Conservation (phyloP, 805 yeast species). For the Blastobotrys muscicola region DNA sequence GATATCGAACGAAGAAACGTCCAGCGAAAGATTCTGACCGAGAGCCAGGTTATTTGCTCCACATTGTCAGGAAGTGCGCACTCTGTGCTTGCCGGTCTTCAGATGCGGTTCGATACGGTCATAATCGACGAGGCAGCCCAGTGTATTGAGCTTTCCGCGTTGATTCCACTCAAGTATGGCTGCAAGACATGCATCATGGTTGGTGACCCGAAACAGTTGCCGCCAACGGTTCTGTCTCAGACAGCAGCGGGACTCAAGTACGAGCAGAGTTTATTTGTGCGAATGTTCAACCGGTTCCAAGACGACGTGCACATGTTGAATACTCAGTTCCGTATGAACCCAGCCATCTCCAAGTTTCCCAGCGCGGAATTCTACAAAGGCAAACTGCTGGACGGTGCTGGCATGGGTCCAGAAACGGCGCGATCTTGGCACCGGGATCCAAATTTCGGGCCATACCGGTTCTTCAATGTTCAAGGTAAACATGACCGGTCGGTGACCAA, state of each 20-base stretch:
- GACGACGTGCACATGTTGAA: slow-evolving; percentile 61
- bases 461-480: slow-evolving; percentile 57
- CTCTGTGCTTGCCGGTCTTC: slow-evolving; percentile 64
- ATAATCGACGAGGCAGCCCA: slow-evolving; percentile 97
- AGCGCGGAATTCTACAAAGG: slow-evolving; percentile 72
- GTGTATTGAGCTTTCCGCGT: slow-evolving; percentile 84
- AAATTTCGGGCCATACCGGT: slow-evolving; percentile 64
- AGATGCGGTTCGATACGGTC: slow-evolving; percentile 78
- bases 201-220: slow-evolving; percentile 97
- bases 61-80: slow-evolving; percentile 94
- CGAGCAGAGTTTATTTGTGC: slow-evolving; percentile 86
- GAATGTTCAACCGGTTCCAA: slow-evolving; percentile 69
- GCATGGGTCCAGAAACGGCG: slow-evolving; percentile 48
- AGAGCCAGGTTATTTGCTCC: slow-evolving; percentile 81
- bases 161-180: slow-evolving; percentile 89
- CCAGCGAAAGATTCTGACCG: slow-evolving; percentile 61
- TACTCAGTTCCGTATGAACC: slow-evolving; percentile 97
- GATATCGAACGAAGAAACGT: slow-evolving; percentile 70
- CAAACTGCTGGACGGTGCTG: slow-evolving; percentile 64
- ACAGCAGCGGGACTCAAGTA: slow-evolving; percentile 72
- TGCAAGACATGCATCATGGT: slow-evolving; percentile 89
- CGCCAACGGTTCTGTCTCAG: slow-evolving; percentile 91
- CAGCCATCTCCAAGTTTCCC: slow-evolving; percentile 80
- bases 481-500: slow-evolving; percentile 57
- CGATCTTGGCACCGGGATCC: slow-evolving; percentile 64